phyloP scores from a whole-genome alignment of 305 asterid genomes.

The Solanum hybrid region DNA sequence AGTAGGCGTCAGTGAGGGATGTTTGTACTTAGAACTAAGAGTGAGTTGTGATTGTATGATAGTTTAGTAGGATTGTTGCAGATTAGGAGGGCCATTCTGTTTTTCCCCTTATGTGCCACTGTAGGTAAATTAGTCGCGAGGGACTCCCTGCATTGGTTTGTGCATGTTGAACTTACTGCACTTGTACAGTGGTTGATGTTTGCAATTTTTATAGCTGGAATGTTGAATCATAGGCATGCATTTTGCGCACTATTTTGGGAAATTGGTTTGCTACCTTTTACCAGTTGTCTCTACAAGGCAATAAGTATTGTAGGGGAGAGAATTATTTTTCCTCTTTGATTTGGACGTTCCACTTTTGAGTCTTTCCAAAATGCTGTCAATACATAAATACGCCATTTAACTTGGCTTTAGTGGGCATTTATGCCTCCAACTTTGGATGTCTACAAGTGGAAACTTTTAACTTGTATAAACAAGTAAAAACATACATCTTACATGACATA shows the following conservation, averaged over 20 bases:
- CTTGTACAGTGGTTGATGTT: slow-evolving; percentile 10
- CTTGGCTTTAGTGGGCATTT: too few relatives aligned
- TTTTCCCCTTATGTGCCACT: neutral
- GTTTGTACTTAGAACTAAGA: slow-evolving; percentile 15
- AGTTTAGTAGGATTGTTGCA: slow-evolving; percentile 14
- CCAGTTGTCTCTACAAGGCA: neutral
- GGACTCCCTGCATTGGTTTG: neutral
- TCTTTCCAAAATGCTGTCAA: neutral
- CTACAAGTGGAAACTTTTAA: neutral
- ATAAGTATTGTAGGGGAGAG: neutral
- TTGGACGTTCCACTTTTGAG: neutral
- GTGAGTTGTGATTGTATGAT: slow-evolving; percentile 20
- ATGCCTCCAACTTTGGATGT: neutral
- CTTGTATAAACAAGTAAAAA: neutral
- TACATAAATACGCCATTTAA: neutral
- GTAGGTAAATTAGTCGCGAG: neutral
- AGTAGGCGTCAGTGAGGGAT: slow-evolving; percentile 10
- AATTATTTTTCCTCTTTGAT: neutral
- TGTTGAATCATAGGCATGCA: neutral
- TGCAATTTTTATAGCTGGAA: neutral
- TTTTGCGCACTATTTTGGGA: neutral
- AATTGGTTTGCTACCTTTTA: neutral
- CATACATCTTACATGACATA: neutral
- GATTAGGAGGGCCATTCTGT: neutral
- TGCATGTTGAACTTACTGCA: neutral